Percentiles rank a stretch among this genome's conserved stretches.
Conservation (phyloP, 2,329 filamentous ascomycete genomes). For the Furcasterigmium sp. region DNA sequence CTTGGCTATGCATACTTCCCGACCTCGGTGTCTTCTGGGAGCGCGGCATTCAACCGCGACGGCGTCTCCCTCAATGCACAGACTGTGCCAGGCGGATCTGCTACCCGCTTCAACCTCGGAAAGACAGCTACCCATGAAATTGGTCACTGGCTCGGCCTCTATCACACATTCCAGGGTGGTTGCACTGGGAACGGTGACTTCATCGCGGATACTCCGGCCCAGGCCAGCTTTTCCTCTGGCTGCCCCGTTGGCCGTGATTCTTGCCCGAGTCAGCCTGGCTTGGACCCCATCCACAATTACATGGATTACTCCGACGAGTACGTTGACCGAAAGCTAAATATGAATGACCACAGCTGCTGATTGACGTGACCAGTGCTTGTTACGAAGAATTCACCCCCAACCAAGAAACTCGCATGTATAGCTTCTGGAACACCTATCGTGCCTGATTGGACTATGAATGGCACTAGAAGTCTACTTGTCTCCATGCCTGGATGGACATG, state of each 20-base stretch:
- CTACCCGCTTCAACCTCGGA: conserved; percentile 25
- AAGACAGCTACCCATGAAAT: conserved; percentile 33
- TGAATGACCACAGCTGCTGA: conserved; percentile 17
- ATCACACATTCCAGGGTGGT: conserved; percentile 41
- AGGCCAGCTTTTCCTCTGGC: conserved; percentile 23
- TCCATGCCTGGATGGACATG: too few relatives aligned
- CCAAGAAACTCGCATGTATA: conserved; percentile 18
- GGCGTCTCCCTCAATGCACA: conserved; percentile 32
- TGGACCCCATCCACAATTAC: conserved; percentile 32
- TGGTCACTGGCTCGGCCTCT: conserved; percentile 43
- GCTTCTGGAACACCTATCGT: conserved; percentile 1
- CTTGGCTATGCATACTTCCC: conserved; percentile 31
- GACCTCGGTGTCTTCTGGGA: conserved; percentile 22
- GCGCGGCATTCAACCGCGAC: conserved; percentile 27
- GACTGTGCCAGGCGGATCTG: conserved; percentile 31
- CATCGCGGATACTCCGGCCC: conserved; percentile 34
- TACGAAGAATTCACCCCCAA: conserved; percentile 38
- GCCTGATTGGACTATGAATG: too few relatives aligned
- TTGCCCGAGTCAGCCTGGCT: conserved; percentile 22
- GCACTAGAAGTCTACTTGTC: too few relatives aligned
- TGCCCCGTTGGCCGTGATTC: conserved; percentile 31
- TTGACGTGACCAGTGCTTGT: conserved; percentile 25
- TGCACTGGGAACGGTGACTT: conserved; percentile 30
- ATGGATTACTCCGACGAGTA: conserved; percentile 38
- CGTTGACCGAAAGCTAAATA: conserved; percentile 12